Evolutionary conservation across 2,329 filamentous ascomycete species (phyloP), one percentile per base, ranked within the genome.

Genomic region (Botryotinia calthae): DNA sequence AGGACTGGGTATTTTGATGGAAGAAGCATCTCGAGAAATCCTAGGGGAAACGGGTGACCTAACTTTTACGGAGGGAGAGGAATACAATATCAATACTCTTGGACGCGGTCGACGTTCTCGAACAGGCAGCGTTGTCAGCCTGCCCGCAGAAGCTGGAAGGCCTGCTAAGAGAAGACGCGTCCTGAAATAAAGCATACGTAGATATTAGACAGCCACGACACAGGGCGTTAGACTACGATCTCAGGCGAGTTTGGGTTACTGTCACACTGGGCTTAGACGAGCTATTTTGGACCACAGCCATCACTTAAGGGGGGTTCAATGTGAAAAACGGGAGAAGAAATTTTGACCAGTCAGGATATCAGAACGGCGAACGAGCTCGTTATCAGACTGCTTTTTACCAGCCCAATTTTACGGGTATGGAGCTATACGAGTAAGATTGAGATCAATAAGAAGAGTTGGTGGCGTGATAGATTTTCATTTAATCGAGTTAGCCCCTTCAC

Each of bases 1-100:
- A 71, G 91, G 92, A 1, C 85, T 95, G 78, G 92, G 92, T 1
- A 89, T 95, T 66, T 81, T 95, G 72, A 83, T 95, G 59, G 92
- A 95, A 82, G 93, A 95, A 81, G 87, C 88, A 4, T 85, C 87
- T 25, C 84, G 85, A 58, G 87, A 90, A 64, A 81, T 85, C 9
- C 82, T 95, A 31, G 92, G 91, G 7, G 83, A 85, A 71, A 87
- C 84, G 20, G 93, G 92, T 34, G 90, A 94, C 81, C 81, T 93
- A 65, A 90, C 91, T 1, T 91, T 95, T 78, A 89, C 90, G 0
- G 91, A 94, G 80, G 86, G 85, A 46, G 78, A 76, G 59, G 73
- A 74, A 64, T 37, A 70, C 34, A 58, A 72, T 40, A 70, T 58
- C 40, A 51, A 72, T 40, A 69, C 31, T 34, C 42, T 44, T 56